Base-by-base conservation (phyloP, 1,139 yeast species). In the Scheffersomyces segobiensis region DNA sequence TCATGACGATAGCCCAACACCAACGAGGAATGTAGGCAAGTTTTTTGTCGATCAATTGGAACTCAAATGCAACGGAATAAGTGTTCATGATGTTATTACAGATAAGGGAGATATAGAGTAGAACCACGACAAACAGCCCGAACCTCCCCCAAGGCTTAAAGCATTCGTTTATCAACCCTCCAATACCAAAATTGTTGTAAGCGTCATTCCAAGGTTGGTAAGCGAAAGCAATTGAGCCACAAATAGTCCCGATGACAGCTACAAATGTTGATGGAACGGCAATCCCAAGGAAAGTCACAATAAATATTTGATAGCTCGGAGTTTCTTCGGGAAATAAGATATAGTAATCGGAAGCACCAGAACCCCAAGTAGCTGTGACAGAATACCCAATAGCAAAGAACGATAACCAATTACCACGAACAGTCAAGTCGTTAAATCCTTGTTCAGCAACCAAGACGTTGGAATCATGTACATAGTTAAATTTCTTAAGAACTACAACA, bases 81-180 rank as follows among this genome's bases (percentile, higher is more conserved):
- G 74, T 69, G 59, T 71, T 71, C 70, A 77, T 73, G 60, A 77
- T 71, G 58, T 75, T 77, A 63, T 77, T 77, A 63, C 79, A 74
- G 46, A 77, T 70, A 53, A 77, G 69, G 3, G 80, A 76, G 10
- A 77, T 56, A 65, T 67, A 77, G 55, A 76, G 65, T 6, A 76
- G 53, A 12, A 77, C 76, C 50, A 73, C 73, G 48, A 76, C 71
- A 62, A 77, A 73, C 55, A 73, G 73, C 5, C 75, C 75, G 53
- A 70, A 70, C 0, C 62, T 60, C 1, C 73, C 73, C 74, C 74
- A 71, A 0, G 72, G 72, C 22, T 54, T 53, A 55, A 71, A 71
- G 0, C 70, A 65, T 17, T 59, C 69, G 32, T 58, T 59, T 8
- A 72, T 56, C 6, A 72, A 55, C 0, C 75, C 76, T 5, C 76